A percentile compares a stretch with the other conserved stretches of the same genome.
Conservation (phyloP, 163 green algal genomes). For the Chloromonas sp. region DNA sequence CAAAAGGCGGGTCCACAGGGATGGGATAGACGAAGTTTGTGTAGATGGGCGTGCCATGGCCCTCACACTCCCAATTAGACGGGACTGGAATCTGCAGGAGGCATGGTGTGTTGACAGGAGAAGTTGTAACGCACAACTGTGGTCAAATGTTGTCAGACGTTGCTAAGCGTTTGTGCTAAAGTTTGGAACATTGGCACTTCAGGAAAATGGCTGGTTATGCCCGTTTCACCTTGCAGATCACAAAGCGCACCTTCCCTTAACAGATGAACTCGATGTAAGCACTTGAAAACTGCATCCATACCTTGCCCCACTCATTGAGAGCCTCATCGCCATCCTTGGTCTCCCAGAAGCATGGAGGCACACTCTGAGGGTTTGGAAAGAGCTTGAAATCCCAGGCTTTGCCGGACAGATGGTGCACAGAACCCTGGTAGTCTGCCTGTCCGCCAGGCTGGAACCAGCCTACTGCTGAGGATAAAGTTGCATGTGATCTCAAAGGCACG, state of each 20-base stretch:
- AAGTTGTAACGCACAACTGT: not conserved
- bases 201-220: too few species aligned
- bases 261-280: too few species aligned
- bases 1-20: slow-evolving; percentile 68
- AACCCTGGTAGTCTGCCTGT: not conserved
- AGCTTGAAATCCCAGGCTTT: not conserved
- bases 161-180: not conserved
- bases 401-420: not conserved
- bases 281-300: not conserved
- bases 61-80: slow-evolving; percentile 81
- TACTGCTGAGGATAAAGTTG: not conserved
- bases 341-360: not conserved
- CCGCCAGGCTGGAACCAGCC: not conserved
- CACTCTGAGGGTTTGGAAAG: not conserved
- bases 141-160: not conserved
- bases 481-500: not conserved
- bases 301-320: not conserved
- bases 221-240: too few species aligned
- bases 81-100: slow-evolving; percentile 71
- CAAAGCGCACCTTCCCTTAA: too few species aligned
- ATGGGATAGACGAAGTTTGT: slow-evolving; percentile 93
- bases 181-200: not conserved
- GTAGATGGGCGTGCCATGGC: slow-evolving; percentile 84
- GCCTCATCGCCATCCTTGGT: not conserved
- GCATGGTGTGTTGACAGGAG: not conserved